phyloP scores from a whole-genome alignment of 2,329 filamentous ascomycete genomes.

The Xenoacremonium recifei region DNA sequence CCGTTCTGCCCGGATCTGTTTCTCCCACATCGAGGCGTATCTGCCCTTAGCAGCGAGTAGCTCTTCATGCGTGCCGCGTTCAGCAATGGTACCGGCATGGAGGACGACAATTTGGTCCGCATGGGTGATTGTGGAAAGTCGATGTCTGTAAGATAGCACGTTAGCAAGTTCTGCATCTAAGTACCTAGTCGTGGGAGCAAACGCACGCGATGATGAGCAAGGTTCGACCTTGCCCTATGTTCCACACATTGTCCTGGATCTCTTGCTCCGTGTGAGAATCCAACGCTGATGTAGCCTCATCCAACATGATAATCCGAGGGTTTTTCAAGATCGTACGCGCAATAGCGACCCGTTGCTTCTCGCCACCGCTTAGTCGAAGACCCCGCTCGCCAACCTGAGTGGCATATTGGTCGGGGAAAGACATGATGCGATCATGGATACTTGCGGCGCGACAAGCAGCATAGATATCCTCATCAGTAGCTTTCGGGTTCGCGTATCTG shows the following conservation, averaged over 20 bases:
- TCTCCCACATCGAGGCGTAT: slow-evolving; percentile 86
- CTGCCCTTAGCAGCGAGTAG: slow-evolving; percentile 68
- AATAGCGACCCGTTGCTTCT: slow-evolving; percentile 92
- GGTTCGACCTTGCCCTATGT: slow-evolving; percentile 80
- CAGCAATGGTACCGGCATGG: slow-evolving; percentile 71
- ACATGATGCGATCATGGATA: slow-evolving; percentile 89
- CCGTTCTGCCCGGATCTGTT: slow-evolving; percentile 77
- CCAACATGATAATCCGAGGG: slow-evolving; percentile 86
- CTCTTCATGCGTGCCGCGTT: slow-evolving; percentile 76
- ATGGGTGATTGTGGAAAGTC: slow-evolving; percentile 80
- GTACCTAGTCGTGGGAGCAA: background rate
- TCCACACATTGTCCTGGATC: slow-evolving; percentile 83
- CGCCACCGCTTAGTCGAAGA: slow-evolving; percentile 81
- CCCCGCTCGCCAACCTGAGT: slow-evolving; percentile 92
- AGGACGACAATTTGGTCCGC: slow-evolving; percentile 84
- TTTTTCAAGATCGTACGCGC: slow-evolving; percentile 91
- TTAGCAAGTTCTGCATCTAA: slow-evolving; percentile 14
- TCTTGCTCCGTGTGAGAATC: slow-evolving; percentile 92
- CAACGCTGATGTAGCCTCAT: slow-evolving; percentile 88
- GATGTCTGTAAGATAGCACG: slow-evolving; percentile 58
- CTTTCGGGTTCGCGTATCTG: slow-evolving; percentile 79
- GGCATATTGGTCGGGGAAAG: slow-evolving; percentile 82
- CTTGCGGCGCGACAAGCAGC: slow-evolving; percentile 82
- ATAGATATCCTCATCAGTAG: slow-evolving; percentile 78
- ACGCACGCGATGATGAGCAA: slow-evolving; percentile 91